Evolutionary conservation across 192 early-diverging fungal species (phyloP).

Genomic region (Coemansia sp.): DNA sequence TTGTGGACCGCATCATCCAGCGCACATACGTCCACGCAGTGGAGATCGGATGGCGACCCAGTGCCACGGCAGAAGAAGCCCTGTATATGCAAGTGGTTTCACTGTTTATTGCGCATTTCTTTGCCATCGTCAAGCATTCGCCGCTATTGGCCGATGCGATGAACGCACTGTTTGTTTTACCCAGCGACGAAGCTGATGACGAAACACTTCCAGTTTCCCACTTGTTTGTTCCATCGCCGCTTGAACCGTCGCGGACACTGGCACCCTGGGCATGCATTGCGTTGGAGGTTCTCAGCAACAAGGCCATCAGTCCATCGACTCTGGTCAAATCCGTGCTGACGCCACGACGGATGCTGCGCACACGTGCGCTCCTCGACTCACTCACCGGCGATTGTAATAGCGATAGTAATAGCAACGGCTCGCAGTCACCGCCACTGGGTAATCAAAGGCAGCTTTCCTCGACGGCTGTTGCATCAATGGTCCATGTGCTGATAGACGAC

Average conservation of each 20-base stretch:
- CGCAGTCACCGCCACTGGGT: not conserved
- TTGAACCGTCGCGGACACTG: constrained; percentile 39
- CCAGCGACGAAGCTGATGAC: not conserved
- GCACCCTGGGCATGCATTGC: constrained; percentile 46
- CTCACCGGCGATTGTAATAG: constrained; percentile 24
- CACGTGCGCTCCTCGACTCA: constrained; percentile 44
- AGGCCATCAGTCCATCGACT: constrained; percentile 48
- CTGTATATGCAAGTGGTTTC: constrained; percentile 53
- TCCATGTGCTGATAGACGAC: constrained; percentile 36
- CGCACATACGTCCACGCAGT: constrained; percentile 37
- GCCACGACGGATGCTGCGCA: constrained; percentile 49
- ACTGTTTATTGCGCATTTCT: constrained; percentile 48
- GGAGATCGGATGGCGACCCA: constrained; percentile 32
- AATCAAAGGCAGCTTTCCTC: constrained; percentile 27
- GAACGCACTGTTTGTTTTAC: constrained; percentile 32
- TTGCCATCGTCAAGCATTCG: constrained; percentile 48
- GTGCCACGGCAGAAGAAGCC: constrained; percentile 28
- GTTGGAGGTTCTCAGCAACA: constrained; percentile 43
- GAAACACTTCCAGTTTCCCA: not conserved
- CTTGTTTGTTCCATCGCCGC: constrained; percentile 43
- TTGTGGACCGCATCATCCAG: constrained; percentile 34
- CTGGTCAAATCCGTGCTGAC: constrained; percentile 47
- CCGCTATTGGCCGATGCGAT: constrained; percentile 39
- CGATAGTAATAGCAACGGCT: not conserved
- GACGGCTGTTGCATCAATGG: constrained; percentile 25